Evolutionary conservation across 2,329 filamentous ascomycete genomes (phyloP), one percentile per base, ranked within the genome.

Genomic region (Cordyceps fumosorosea): DNA sequence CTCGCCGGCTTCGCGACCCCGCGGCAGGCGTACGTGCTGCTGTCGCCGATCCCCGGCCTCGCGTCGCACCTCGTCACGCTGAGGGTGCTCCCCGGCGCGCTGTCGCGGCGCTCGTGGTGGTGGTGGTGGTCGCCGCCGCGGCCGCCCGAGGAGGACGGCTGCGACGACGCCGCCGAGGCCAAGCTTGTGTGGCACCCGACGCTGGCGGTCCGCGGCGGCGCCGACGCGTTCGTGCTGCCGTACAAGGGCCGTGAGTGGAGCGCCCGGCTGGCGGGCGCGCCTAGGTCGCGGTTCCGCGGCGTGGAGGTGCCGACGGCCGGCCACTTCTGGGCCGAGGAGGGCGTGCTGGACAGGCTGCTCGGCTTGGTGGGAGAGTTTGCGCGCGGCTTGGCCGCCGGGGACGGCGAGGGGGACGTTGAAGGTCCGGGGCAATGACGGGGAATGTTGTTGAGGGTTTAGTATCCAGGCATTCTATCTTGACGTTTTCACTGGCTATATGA

Each of bases 121-220:
- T 55, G 66, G 4, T 57, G 64, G 55, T 56, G 52, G 64, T 62
- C 66, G 2, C 65, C 66, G 1, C 10, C 10, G 34, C 34, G 29
- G 29, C 29, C 3, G 29, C 34, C 7, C 11, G 34, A 37, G 12
- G 34, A 12, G 34, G 34, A 37, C 29, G 29, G 5, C 34, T 12
- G 11, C 34, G 67, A 67, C 1, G 61, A 70, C 58, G 72, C 65
- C 1, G 77, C 79, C 1, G 83, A 87, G 62, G 74, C 76, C 57
- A 86, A 89, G 68, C 76, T 90, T 55, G 74, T 84, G 1, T 72
- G 75, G 2, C 80, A 87, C 67, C 79, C 81, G 0, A 88, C 88
- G 0, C 72, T 96, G 40, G 86, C 85, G 0, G 74, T 96, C 0
- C 96, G 87, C 69, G 93, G 93, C 1, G 84, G 88, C 56, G 78